A percentile compares a stretch with the other conserved stretches of the same genome.
Evolutionary conservation across 2,329 filamentous ascomycete genomes (phyloP).

Genomic region (Beauveria sp.): DNA sequence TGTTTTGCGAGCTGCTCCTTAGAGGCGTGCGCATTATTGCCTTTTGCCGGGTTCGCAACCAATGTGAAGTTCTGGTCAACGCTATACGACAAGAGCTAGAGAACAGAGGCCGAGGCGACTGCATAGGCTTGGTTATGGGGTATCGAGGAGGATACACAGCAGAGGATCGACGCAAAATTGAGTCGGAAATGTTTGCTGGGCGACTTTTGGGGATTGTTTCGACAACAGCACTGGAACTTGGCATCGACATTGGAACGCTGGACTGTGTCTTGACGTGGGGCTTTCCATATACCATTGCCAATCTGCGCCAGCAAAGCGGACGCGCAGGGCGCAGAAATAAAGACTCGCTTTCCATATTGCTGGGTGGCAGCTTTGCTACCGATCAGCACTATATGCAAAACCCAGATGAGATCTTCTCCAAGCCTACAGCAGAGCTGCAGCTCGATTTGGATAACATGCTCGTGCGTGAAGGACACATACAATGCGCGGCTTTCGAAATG

Average conservation of each 20-base stretch:
- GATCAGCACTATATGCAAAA: constrained; percentile 98
- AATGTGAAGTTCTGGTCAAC: constrained; percentile 77
- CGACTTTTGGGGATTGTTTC: constrained; percentile 89
- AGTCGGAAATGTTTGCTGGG: constrained; percentile 94
- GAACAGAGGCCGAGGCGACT: constrained; percentile 64
- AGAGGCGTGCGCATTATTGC: constrained; percentile 87
- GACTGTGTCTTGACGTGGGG: constrained; percentile 92
- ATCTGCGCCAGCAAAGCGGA: constrained; percentile 89
- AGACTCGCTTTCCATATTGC: constrained; percentile 82
- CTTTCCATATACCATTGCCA: constrained; percentile 93
- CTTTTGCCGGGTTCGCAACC: constrained; percentile 80
- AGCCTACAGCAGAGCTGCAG: constrained; percentile 80
- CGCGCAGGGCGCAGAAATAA: constrained; percentile 87
- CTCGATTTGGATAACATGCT: constrained; percentile 90
- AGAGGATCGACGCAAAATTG: constrained; percentile 80
- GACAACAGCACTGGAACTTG: constrained; percentile 86
- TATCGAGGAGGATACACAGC: constrained; percentile 94
- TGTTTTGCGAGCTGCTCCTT: constrained; percentile 86
- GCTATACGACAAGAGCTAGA: constrained; percentile 74
- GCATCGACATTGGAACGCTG: constrained; percentile 88
- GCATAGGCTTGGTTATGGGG: constrained; percentile 77
- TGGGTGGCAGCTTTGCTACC: constrained; percentile 82
- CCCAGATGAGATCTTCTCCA: constrained; percentile 86
- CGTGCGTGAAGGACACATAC: constrained; percentile 85
- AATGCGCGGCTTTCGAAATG: constrained; percentile 94